phyloP scores from a whole-genome alignment of 2,329 filamentous ascomycete species.

The Aspergillus tanneri region DNA sequence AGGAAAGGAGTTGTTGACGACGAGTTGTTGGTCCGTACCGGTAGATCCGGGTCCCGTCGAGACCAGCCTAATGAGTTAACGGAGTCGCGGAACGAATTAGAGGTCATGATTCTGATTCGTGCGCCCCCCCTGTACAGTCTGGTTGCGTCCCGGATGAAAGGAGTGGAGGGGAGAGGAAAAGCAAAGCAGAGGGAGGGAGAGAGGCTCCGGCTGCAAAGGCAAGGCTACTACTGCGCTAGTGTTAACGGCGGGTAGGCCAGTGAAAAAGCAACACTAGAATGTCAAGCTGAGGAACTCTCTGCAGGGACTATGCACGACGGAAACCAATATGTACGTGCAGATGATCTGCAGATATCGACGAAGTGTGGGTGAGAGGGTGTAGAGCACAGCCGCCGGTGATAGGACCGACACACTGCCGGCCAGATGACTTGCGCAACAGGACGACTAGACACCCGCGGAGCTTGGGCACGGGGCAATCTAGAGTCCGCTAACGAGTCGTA shows the following conservation, averaged over 20 bases:
- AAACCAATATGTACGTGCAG: slow-evolving; percentile 46
- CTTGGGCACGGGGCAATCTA: slow-evolving; percentile 21
- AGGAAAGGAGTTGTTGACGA: slow-evolving; percentile 67
- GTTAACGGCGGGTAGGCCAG: slow-evolving; percentile 15
- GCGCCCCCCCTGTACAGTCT: slow-evolving; percentile 2
- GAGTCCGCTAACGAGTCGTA: slow-evolving; percentile 14
- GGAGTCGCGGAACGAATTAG: slow-evolving; percentile 81
- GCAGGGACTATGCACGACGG: slow-evolving; percentile 48
- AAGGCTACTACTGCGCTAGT: slow-evolving; percentile 12
- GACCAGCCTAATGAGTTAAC: slow-evolving; percentile 96
- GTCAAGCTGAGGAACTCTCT: slow-evolving; percentile 27
- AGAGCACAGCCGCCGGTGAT: slow-evolving; percentile 20
- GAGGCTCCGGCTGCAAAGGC: slow-evolving; percentile 21
- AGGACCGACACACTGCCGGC: slow-evolving; percentile 26
- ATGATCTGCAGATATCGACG: slow-evolving; percentile 46
- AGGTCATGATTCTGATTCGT: slow-evolving; percentile 26
- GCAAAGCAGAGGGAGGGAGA: slow-evolving; percentile 4
- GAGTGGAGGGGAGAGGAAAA: slow-evolving; percentile 2
- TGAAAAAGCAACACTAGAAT: slow-evolving; percentile 15
- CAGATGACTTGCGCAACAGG: slow-evolving; percentile 37
- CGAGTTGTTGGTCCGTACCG: slow-evolving; percentile 61
- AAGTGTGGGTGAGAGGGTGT: slow-evolving; percentile 26
- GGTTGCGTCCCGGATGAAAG: slow-evolving; percentile 16
- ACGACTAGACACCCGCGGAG: slow-evolving; percentile 23
- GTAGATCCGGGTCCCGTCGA: slow-evolving; percentile 73